These are phyloP conservation scores for Penicillium nucicola DNA, from an alignment of 495 filamentous ascomycete species.

Conservation along the genomic window DNA sequence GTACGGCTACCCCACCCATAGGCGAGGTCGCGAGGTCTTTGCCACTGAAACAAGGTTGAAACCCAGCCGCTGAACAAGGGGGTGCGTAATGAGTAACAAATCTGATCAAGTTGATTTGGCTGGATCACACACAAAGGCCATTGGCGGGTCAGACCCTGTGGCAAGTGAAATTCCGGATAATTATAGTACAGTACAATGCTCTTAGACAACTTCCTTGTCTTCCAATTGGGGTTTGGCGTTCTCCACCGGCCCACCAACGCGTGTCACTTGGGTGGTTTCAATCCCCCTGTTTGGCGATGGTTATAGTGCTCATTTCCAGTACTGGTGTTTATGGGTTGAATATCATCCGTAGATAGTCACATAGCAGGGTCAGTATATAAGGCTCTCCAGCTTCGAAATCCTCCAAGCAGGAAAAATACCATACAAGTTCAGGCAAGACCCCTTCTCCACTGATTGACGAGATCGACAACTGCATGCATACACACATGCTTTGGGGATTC, in stretches of 20 bases:
- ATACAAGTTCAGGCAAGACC: not conserved
- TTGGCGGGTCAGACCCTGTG: not conserved
- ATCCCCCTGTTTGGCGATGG: not conserved
- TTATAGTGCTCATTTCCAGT: no score
- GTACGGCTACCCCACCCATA: not conserved
- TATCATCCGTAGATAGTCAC: no score
- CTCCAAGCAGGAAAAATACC: no score
- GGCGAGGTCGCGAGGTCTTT: not conserved
- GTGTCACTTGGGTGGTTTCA: constrained; percentile 17
- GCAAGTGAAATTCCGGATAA: constrained; percentile 9
- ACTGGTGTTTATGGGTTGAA: no score
- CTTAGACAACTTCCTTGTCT: not conserved
- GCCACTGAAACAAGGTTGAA: not conserved
- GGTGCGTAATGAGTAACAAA: no score
- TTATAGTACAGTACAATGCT: constrained; percentile 7
- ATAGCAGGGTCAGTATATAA: not conserved
- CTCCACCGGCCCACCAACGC: constrained; percentile 28
- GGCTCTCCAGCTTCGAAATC: no score
- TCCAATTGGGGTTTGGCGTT: constrained; percentile 19
- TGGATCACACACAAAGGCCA: no score
- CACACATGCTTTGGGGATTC: constrained; percentile 18
- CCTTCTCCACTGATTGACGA: constrained; percentile 8
- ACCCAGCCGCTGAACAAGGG: not conserved
- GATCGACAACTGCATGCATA: constrained; percentile 24
- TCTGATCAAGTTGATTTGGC: no score